Evolutionary conservation across 2,329 filamentous ascomycete species (phyloP).

Genomic region (Penicillium crustosum): DNA sequence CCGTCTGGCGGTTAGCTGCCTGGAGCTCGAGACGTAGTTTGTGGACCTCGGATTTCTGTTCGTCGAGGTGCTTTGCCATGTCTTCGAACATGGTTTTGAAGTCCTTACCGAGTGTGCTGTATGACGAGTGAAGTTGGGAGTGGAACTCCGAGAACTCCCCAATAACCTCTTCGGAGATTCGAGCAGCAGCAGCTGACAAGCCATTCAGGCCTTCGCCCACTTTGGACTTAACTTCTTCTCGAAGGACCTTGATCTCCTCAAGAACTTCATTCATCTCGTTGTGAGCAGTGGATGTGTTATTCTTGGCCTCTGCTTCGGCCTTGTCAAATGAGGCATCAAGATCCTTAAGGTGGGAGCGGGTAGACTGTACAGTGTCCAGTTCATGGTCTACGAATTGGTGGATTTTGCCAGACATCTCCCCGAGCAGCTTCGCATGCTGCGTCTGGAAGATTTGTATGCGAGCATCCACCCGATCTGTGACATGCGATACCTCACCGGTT

Average conservation of each 20-base stretch:
- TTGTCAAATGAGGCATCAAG: constrained; percentile 67
- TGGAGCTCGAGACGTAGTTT: constrained; percentile 70
- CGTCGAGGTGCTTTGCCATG: constrained; percentile 69
- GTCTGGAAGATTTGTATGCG: constrained; percentile 70
- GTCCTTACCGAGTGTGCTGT: constrained; percentile 77
- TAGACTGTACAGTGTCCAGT: constrained; percentile 66
- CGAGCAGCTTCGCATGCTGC: constrained; percentile 71
- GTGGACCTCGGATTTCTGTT: constrained; percentile 76
- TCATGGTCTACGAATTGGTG: constrained; percentile 74
- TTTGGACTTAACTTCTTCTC: constrained; percentile 81
- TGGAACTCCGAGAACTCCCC: constrained; percentile 84
- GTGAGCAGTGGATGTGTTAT: constrained; percentile 55
- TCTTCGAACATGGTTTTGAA: constrained; percentile 85
- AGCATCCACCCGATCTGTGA: constrained; percentile 74
- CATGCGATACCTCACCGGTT: constrained; percentile 70
- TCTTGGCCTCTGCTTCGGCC: constrained; percentile 66
- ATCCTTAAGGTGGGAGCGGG: constrained; percentile 68
- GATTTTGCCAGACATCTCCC: constrained; percentile 69
- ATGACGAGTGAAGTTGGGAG: constrained; percentile 76
- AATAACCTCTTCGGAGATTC: constrained; percentile 85
- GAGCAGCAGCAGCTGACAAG: constrained; percentile 78
- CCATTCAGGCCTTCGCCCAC: constrained; percentile 82
- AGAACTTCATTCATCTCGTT: constrained; percentile 88
- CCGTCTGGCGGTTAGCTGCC: constrained; percentile 65
- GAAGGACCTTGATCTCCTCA: constrained; percentile 85